Evolutionary conservation across 768 basidiomycete species (phyloP), one percentile per base, ranked within the genome.

Genomic region (Calocera viscosa): DNA sequence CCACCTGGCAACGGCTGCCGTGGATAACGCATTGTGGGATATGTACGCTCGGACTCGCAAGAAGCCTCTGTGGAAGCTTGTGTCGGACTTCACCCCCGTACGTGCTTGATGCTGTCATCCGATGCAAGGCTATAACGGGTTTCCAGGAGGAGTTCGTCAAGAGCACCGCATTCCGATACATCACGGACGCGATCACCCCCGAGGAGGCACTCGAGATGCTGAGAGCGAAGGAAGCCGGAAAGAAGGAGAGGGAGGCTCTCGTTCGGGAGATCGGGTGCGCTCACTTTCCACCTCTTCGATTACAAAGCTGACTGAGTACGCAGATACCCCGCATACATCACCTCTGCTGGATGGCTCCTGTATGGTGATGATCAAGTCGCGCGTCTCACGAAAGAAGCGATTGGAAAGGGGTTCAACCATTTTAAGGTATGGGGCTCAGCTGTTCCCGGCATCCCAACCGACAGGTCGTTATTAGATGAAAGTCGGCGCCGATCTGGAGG

Each of bases 1-100:
- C 65, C 90, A 92, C 73, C 86, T 95, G 64, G 91, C 93, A 1
- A 83, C 89, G 0, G 91, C 84, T 3, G 91, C 91, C 1, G 91
- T 97, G 8, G 84, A 91, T 75, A 96, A 96, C 70, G 94, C 94
- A 0, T 72, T 95, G 1, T 97, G 94, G 94, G 94, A 96, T 72
- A 86, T 95, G 85, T 92, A 85, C 70, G 91, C 91, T 1, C 84
- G 87, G 63, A 80, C 86, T 30, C 78, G 87, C 70, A 79, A 82
- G 65, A 95, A 95, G 76, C 94, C 94, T 3, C 77, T 96, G 1
- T 97, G 94, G 94, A 94, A 96, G 74, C 81, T 97, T 17, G 82
- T 97, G 63, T 87, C 88, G 0, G 94, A 97, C 72, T 92, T 96
- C 79, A 88, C 89, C 7, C 87, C 91, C 1, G 88, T 84, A 43